Conservation (phyloP, 805 yeast species). For the Ogataea pilisensis region DNA sequence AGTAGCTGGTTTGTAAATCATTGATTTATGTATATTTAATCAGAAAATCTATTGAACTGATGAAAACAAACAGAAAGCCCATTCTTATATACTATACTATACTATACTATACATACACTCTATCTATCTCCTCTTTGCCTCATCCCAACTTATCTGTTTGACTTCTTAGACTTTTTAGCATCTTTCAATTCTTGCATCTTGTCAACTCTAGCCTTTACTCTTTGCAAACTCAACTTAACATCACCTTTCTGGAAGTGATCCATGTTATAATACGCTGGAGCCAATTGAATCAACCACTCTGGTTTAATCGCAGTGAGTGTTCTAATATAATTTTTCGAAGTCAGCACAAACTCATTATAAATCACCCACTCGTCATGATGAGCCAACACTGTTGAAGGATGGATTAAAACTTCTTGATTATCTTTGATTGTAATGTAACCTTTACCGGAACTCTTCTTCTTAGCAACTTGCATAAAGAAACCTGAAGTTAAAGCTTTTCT, state of each 20-base stretch:
- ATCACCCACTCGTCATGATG: slow-evolving; percentile 90
- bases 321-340: slow-evolving; percentile 89
- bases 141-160: slow-evolving; percentile 3
- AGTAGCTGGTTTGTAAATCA: too few species aligned
- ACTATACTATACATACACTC: too few species aligned
- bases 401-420: slow-evolving; percentile 91
- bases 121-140: too few species aligned
- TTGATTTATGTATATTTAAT: too few species aligned
- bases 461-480: slow-evolving; percentile 97
- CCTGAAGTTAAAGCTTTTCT: slow-evolving; percentile 88
- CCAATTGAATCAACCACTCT: slow-evolving; percentile 84
- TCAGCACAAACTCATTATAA: slow-evolving; percentile 92
- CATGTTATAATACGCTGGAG: slow-evolving; percentile 67
- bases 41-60: too few species aligned
- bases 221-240: slow-evolving; percentile 63
- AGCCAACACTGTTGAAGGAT: slow-evolving; percentile 89
- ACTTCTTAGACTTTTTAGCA: slow-evolving; percentile 1
- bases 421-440: slow-evolving; percentile 92
- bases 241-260: slow-evolving; percentile 66
- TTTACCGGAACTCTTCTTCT: slow-evolving; percentile 74
- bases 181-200: slow-evolving; percentile 34
- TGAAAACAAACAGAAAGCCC: too few species aligned
- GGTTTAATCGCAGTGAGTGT: slow-evolving; percentile 90
- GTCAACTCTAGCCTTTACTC: slow-evolving; percentile 47
- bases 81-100: too few species aligned